Base-by-base conservation (phyloP, 202 grass and related monocot species). In the Musa balbisiana region DNA sequence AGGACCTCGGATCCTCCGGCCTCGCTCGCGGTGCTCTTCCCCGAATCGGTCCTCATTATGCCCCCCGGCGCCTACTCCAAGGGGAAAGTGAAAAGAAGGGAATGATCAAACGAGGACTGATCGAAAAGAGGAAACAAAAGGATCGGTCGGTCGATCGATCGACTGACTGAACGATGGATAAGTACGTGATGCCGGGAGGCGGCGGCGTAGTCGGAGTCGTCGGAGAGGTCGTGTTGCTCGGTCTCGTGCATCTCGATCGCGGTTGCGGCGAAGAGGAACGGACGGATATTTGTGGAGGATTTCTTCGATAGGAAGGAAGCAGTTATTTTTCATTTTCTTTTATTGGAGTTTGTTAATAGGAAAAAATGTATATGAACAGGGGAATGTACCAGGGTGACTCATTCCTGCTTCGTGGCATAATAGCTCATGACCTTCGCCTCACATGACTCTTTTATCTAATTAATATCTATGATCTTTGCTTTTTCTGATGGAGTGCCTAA, bases 181-280 rank as follows among this genome's bases (percentile, higher is more conserved):
- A 29, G 55, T 71, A 88, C 85, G 78, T 75, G 79, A 80, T 84
- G 64, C 67, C 29, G 79, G 52, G 84, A 86, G 11, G 92, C 71
- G 14, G 71, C 89, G 20, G 89, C 95, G 85, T 99, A 99, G 53
- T 99, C 95, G 64, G 89, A 76, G 77, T 99, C 95, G 91, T 99
- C 95, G 78, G 95, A 92, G 87, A 95, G 80, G 64, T 99, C 95
- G 85, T 92, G 84, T 56, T 81, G 83, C 53, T 99, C 95, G 70
- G 85, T 79, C 26, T 87, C 85, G 73, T 87, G 85, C 85, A 87
- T 87, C 73, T 55, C 56, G 77, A 70, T 70, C 33, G 43, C 43
- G 10, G 64, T 33, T 3, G 10, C 10, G 64, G 29, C 33, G 12
- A 33, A 67, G 26, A 67, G 11, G 24, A 12, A 3, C 2, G 11